Base-by-base conservation (phyloP, 129 eudicot genomes). In the Flaveria ramosissima region DNA sequence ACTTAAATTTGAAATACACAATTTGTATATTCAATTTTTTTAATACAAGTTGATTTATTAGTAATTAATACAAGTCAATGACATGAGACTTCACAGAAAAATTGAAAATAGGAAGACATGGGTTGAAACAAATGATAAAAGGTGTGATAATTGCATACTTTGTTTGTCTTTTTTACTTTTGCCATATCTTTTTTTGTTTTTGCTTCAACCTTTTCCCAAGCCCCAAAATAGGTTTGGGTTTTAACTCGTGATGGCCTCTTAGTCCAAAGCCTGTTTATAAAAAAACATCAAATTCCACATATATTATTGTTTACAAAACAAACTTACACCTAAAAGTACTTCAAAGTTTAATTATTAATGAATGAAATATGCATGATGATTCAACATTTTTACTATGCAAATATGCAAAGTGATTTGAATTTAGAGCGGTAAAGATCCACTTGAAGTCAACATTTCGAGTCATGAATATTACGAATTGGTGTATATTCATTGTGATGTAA, bases 61-160 rank as follows among this genome's bases (percentile, higher is more conserved):
- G 39, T 23, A 60, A 45, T 9, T 3, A 50, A 32, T 50, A 32
- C 53, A 76, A 76, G 80, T 66, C 80, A 76, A 66, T 59, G 52
- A 68, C 80, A 23, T 48, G 36, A 30, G 30, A 62, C 13, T 72
- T 53, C 6, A 9, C 21, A 10, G 52, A 32, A 71, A 48, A 27
- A 66, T 0, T 36, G 41, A 36, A 36, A 36, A 36, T 36, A 56
- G 2, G 42, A 51, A 20, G 47, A 72, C 68, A 53, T 79, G 52
- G 83, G 56, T 71, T 70, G 67, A 79, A 79, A 71, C 65, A 59
- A 59, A 36, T 23, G 77, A 63, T 48, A 79, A 26, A 78, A 71
- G 78, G 68, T 62, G 67, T 71, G 73, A 62, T 79, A 79, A 71
- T 79, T 32, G 83, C 83, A 79, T 79, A 61, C 83, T 79, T 79